Base-by-base conservation (phyloP, 306 rosid genomes). In the Cucumis hystrix region DNA sequence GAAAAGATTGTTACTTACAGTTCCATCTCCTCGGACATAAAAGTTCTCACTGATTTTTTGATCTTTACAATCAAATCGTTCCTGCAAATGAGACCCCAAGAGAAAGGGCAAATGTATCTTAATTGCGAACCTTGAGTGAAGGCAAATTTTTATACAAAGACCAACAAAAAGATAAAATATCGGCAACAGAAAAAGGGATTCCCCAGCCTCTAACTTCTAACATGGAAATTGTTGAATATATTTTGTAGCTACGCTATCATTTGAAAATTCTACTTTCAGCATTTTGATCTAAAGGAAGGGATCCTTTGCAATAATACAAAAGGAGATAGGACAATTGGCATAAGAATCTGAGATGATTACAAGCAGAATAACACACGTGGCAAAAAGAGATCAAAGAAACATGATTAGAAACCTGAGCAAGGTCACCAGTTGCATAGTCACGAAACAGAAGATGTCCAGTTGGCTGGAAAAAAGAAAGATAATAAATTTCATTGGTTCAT, bases 361-460 rank as follows among this genome's bases (percentile, higher is more conserved):
- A 71, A 71, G 15, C 21, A 72, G 21, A 71, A 72, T 16, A 51
- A 15, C 61, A 21, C 35, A 49, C 23, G 2, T 21, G 23, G 74
- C 21, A 74, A 71, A 35, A 56, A 41, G 25, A 21, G 71, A 67
- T 78, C 56, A 49, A 65, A 39, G 57, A 51, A 43, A 21, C 43
- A 71, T 39, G 79, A 49, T 61, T 33, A 52, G 80, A 79, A 85
- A 92, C 98, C 98, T 94, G 97, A 83, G 98, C 98, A 78, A 92
- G 97, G 85, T 95, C 98, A 52, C 97, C 98, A 37, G 89, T 87
- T 80, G 98, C 98, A 75, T 90, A 92, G 83, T 92, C 97, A 28
- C 97, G 94, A 83, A 92, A 84, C 65, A 95, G 88, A 75, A 95
- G 85, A 74, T 71, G 67, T 83, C 97, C 96, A 86, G 82, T 80